Evolutionary conservation across 2,329 filamentous ascomycete genomes (phyloP), one percentile per base, ranked within the genome.

Genomic region (Ceratocystis diversiconidia): DNA sequence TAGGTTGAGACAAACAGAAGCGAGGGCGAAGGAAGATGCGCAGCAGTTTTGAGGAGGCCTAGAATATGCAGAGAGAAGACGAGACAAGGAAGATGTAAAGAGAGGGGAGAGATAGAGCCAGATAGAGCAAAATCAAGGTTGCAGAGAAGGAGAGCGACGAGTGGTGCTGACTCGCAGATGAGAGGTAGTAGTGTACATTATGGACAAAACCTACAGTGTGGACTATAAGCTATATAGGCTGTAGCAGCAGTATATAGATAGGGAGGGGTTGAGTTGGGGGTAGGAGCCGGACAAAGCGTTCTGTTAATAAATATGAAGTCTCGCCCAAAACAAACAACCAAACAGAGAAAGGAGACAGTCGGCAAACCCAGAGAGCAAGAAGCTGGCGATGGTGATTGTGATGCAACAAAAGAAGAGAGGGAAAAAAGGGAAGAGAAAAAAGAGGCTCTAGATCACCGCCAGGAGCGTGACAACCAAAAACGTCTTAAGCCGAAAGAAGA

Each of bases 11-110:
- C 22, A 62, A 36, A 8, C 60, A 59, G 55, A 32, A 61, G 62
- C 65, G 65, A 62, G 62, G 62, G 61, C 52, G 43, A 52, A 52
- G 30, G 52, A 22, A 30, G 63, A 65, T 22, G 60, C 59, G 52
- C 55, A 61, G 55, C 12, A 66, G 61, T 59, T 32, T 22, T 59
- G 25, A 59, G 15, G n/a, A 59, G 55, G 55, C 28, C 55, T 59
- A 36, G 55, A 59, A 59, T 36, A 32, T 59, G 55, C 7, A 30
- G 55, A 62, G 10, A 46, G 22, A 48, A 22, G 12, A 61, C 12
- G 22, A 61, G 59, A 61, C 30, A 19, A 10, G 43, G 12, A 64
- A 30, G 60, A 61, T 60, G 41, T 32, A 12, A 22, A n/a, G 17
- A 52, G n/a, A 19, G 48, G 6, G 17, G 46, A 41, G 36, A 41